Base-by-base conservation (phyloP, 768 basidiomycete genomes). In the Plicaturopsis crispa region DNA sequence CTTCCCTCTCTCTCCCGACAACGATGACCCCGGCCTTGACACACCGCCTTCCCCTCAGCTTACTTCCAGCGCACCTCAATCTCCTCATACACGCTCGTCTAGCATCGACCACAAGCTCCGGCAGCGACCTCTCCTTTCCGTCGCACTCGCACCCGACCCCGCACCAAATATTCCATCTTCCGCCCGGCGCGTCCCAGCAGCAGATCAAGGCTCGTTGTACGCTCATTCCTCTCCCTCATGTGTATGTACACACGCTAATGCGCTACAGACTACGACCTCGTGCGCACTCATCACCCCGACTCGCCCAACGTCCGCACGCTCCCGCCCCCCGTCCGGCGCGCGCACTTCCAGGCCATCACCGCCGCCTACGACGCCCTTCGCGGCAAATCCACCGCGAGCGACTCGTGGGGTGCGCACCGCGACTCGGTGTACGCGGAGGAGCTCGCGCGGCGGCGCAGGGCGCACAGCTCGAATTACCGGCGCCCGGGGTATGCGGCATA, bases 131-230 rank as follows among this genome's bases (percentile, higher is more conserved):
- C 36, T 74, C 78, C 0, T 85, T 73, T 38, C 83, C 83, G 0
- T 49, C 46, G 4, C 56, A 73, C 40, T 43, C 66, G 0, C 65
- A 65, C 34, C 82, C 83, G 8, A 73, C 78, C 1, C 78, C 83
- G 1, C 64, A 80, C 54, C 75, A 86, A 56, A 83, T 86, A 39
- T 86, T 86, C 51, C 83, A 84, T 50, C 67, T 86, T 3, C 60
- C 72, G 2, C 50, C 46, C 1, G 60, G 64, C 16, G 79, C 80
- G 14, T 69, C 75, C 0, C 76, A 75, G 48, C 51, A 59, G 23
- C 70, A 82, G 18, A 76, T 86, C 45, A 86, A 85, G 58, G 44
- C 69, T 18, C 67, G 83, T 54, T 85, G 83, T 84, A 50, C 51
- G 78, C 64, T 33, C n/a, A n/a, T n/a, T n/a, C n/a, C 23, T 24